Percentiles rank a stretch among this genome's conserved stretches.
Conservation (phyloP, 2,329 filamentous ascomycete genomes). For the Pseudocercospora cruenta region DNA sequence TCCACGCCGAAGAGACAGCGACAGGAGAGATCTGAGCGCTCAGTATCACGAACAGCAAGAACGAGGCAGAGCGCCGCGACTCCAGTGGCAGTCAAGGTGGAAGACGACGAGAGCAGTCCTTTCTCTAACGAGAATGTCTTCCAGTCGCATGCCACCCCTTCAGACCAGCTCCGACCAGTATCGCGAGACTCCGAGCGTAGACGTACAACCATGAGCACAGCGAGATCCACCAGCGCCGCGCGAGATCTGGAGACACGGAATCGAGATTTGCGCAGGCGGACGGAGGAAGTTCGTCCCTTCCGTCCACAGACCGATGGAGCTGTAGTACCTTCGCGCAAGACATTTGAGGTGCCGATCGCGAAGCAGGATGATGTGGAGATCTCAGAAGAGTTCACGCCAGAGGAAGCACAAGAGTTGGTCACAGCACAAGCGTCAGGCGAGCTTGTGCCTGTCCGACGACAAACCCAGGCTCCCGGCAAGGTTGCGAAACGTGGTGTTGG, state of each 20-base stretch:
- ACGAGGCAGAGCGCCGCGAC: conserved; percentile 29
- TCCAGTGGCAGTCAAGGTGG: conserved; percentile 35
- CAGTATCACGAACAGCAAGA: conserved; percentile 21
- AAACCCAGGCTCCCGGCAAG: conserved; percentile 48
- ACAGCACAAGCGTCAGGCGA: conserved; percentile 60
- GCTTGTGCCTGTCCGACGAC: conserved; percentile 48
- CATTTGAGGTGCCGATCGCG: conserved; percentile 61
- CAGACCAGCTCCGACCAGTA: conserved; percentile 20
- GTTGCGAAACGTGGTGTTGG: conserved; percentile 66
- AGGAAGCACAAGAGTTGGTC: conserved; percentile 81
- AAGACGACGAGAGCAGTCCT: conserved; percentile 59
- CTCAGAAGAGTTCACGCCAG: conserved; percentile 91
- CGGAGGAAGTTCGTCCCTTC: conserved; percentile 45
- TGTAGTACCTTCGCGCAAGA: conserved; percentile 59
- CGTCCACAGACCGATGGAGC: conserved; percentile 59
- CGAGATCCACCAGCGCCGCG: conserved; percentile 34
- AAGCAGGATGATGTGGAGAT: conserved; percentile 54
- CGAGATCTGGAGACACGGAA: conserved; percentile 47
- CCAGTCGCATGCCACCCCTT: conserved; percentile 54
- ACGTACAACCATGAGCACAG: conserved; percentile 55
- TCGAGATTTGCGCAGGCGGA: conserved; percentile 47
- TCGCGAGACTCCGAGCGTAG: conserved; percentile 62
- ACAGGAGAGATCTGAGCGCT: conserved; percentile 28
- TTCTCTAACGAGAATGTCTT: conserved; percentile 94
- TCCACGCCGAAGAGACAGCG: conserved; percentile 53